Conservation (phyloP, 1,284 basidiomycete genomes). For the Rhodotorula sp. region DNA sequence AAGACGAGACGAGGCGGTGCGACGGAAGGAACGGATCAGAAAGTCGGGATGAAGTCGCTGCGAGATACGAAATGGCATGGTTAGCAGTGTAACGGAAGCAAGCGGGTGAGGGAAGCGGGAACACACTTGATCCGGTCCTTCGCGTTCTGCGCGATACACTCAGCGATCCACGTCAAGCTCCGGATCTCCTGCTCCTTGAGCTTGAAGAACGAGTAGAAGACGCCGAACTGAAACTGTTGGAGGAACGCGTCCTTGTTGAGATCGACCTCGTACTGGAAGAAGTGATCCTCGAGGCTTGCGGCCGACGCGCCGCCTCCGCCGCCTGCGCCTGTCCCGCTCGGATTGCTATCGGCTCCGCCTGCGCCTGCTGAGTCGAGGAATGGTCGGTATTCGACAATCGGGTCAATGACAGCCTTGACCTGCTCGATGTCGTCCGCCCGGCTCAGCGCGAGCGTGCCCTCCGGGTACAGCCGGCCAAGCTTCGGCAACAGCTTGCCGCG, state of each 20-base stretch:
- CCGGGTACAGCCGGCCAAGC: slow-evolving; percentile 90
- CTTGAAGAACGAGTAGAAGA: slow-evolving; percentile 93
- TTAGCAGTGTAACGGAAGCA: slow-evolving; percentile 45
- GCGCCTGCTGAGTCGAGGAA: slow-evolving; percentile 64
- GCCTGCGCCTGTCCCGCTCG: not conserved
- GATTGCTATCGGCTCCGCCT: slow-evolving; percentile 43
- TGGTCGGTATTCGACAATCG: slow-evolving; percentile 79
- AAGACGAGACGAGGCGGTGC: slow-evolving; percentile 26
- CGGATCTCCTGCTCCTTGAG: slow-evolving; percentile 99
- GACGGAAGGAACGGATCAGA: not conserved
- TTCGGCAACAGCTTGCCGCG: slow-evolving; percentile 93
- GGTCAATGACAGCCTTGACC: slow-evolving; percentile 83
- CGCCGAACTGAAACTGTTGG: slow-evolving; percentile 73
- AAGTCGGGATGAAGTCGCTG: slow-evolving; percentile 1
- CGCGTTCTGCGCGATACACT: slow-evolving; percentile 89
- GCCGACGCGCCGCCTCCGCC: slow-evolving; percentile 49
- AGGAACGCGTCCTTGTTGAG: slow-evolving; percentile 90
- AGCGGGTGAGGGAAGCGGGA: slow-evolving; percentile 47
- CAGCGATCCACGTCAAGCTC: slow-evolving; percentile 65
- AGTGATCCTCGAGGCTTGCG: slow-evolving; percentile 79
- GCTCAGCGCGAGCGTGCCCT: slow-evolving; percentile 90
- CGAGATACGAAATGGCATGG: not conserved
- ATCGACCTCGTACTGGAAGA: slow-evolving; percentile 90
- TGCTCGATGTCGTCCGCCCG: slow-evolving; percentile 94
- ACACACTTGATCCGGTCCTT: slow-evolving; percentile 69